Conservation (phyloP, 805 yeast genomes). For the Candida maesae region DNA sequence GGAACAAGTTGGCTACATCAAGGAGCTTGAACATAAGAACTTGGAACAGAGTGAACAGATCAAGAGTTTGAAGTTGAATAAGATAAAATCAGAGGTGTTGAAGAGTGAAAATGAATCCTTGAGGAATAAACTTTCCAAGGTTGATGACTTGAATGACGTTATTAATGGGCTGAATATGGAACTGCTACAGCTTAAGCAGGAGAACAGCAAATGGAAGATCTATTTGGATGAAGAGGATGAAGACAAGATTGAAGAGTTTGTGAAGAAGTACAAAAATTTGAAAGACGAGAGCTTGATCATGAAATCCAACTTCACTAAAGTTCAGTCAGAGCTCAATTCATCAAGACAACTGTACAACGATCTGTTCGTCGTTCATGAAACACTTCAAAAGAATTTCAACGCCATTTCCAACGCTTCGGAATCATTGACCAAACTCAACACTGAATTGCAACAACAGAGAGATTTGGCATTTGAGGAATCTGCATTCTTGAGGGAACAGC, state of each 20-base stretch:
- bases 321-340: slow-evolving; percentile 26
- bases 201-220: slow-evolving; percentile 44
- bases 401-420: slow-evolving; percentile 25
- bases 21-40: slow-evolving; percentile 48
- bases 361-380: slow-evolving; percentile 37
- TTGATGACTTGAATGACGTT: slow-evolving; percentile 42
- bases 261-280: slow-evolving; percentile 37
- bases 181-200: slow-evolving; percentile 43
- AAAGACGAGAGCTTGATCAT: slow-evolving; percentile 38
- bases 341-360: slow-evolving; percentile 30
- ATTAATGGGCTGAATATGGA: slow-evolving; percentile 48
- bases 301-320: slow-evolving; percentile 29
- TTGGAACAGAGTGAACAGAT: slow-evolving; percentile 51
- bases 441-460: slow-evolving; percentile 49
- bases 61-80: slow-evolving; percentile 43
- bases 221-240: slow-evolving; percentile 34
- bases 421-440: slow-evolving; percentile 31
- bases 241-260: slow-evolving; percentile 32
- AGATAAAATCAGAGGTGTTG: slow-evolving; percentile 45
- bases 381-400: slow-evolving; percentile 25
- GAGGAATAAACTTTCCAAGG: slow-evolving; percentile 33
- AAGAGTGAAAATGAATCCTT: slow-evolving; percentile 51
- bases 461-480: slow-evolving; percentile 55
- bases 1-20: slow-evolving; percentile 42
- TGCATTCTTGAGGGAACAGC: slow-evolving; percentile 50